phyloP scores from a whole-genome alignment of 2,329 filamentous ascomycete species.

The Fusarium proliferatum region DNA sequence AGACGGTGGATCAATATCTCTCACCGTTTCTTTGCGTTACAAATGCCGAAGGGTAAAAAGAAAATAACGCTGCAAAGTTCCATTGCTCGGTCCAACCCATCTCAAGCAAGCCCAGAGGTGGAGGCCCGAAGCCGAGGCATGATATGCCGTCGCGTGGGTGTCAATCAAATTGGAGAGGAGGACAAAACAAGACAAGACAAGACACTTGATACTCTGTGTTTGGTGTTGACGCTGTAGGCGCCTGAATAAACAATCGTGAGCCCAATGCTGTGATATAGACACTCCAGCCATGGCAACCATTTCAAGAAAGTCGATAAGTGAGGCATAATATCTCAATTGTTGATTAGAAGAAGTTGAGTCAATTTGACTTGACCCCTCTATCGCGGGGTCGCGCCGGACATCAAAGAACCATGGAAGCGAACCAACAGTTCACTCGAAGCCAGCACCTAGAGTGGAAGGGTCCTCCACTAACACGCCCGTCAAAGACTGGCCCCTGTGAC shows the following conservation, averaged over 20 bases:
- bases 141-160: background rate
- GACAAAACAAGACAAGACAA: background rate
- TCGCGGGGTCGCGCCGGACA: conserved; percentile 25
- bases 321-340: conserved; percentile 29
- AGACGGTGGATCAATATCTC: conserved; percentile 28
- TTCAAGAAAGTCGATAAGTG: conserved; percentile 1
- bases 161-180: conserved; percentile 24
- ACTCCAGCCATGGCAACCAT: conserved; percentile 7
- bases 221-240: conserved; percentile 15
- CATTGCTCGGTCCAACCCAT: background rate
- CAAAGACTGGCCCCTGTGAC: conserved; percentile 17
- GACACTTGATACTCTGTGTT: background rate
- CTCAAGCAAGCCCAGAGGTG: background rate
- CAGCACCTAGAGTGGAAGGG: conserved; percentile 11
- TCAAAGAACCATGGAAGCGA: conserved; percentile 13
- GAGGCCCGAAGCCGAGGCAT: conserved; percentile 19
- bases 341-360: conserved; percentile 11
- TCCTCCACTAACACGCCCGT: conserved; percentile 21
- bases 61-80: conserved; percentile 12
- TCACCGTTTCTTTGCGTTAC: conserved; percentile 25
- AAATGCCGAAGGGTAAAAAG: conserved; percentile 25
- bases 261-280: conserved; percentile 6
- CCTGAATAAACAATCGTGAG: background rate
- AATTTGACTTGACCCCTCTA: conserved; percentile 32
- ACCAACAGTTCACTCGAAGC: conserved; percentile 10